Base-by-base conservation (phyloP, 495 filamentous ascomycete species). In the Penicillium bovifimosum region DNA sequence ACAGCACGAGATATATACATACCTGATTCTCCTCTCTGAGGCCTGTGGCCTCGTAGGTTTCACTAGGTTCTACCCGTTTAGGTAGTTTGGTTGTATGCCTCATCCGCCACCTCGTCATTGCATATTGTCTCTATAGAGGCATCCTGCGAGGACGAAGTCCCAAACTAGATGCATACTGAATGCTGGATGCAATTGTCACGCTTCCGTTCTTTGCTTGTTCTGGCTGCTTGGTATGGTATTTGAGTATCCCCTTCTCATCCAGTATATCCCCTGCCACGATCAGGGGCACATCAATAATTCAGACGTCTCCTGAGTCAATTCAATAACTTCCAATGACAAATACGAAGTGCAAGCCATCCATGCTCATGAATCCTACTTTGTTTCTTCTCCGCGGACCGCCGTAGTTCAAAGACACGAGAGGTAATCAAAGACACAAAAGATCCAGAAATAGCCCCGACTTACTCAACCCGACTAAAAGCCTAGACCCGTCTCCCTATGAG, bases 71-170 rank as follows among this genome's bases (percentile, higher is more conserved):
- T n/a, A n/a, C n/a, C n/a, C n/a, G n/a, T n/a, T n/a, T n/a, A n/a
- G n/a, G n/a, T n/a, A 24, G 20, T 36, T 27, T 14, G 47, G 38
- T 36, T 27, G 33, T 38, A 47, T 47, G 36, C 26, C 18, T 50
- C 29, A 50, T 42, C 48, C 39, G 48, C 48, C 48, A 50, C 48
- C 38, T 50, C 29, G 27, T 50, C 38, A 50, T 50, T 33, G 28
- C 8, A 9, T 39, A 48, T 24, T 41, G 6, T 14, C 41, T 32
- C 47, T 41, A 16, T 10, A 10, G 18, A 31, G 33, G 47, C 17
- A 33, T 26, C 32, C 38, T 52, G 31, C 32, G 29, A 50, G 48
- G 27, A 8, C 20, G 41, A 16, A 36, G 18, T 24, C 41, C 14
- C 36, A 8, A 52, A 27, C 38, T 0, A n/a, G 26, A 45, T 28